Evolutionary conservation across 495 filamentous ascomycete species (phyloP).

Genomic region (Letharia lupina): DNA sequence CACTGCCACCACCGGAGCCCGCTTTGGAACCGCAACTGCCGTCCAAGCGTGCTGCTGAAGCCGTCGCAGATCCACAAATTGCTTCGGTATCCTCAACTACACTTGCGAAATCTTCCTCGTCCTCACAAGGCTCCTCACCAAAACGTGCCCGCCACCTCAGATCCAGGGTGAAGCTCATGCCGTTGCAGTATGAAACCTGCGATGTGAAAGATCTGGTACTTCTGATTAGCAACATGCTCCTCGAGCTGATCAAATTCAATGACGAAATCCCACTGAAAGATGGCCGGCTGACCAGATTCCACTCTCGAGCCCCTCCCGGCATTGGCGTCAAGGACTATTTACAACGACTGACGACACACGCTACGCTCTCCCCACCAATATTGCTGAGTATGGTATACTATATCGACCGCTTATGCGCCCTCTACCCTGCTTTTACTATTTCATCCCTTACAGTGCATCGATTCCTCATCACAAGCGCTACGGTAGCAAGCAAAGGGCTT

Average conservation of each 20-base stretch:
- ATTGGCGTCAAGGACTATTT: conserved; percentile 93
- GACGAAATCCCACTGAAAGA: conserved; percentile 78
- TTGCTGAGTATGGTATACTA: conserved; percentile 99
- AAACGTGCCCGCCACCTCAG: conserved; percentile 48
- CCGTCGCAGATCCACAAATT: conserved; percentile 23
- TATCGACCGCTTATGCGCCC: conserved; percentile 86
- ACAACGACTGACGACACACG: conserved; percentile 84
- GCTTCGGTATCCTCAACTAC: conserved; percentile 37
- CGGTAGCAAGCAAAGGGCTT: conserved; percentile 89
- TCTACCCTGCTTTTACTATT: conserved; percentile 90
- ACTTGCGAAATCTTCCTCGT: conserved; percentile 36
- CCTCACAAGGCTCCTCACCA: conserved; percentile 40
- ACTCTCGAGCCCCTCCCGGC: conserved; percentile 87
- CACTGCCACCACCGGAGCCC: conserved; percentile 23
- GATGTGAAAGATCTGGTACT: conserved; percentile 75
- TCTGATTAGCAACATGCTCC: conserved; percentile 88
- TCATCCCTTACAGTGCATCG: conserved; percentile 92
- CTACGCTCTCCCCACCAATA: conserved; percentile 84
- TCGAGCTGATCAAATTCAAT: conserved; percentile 87
- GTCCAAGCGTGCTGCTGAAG: conserved; percentile 11
- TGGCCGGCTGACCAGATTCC: conserved; percentile 83
- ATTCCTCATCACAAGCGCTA: conserved; percentile 90
- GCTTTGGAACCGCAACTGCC: conserved; percentile 25
- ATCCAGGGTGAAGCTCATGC: conserved; percentile 60
- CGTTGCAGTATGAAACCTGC: conserved; percentile 67